phyloP scores from a whole-genome alignment of 2,329 filamentous ascomycete genomes.

The Rosellinia necatrix region DNA sequence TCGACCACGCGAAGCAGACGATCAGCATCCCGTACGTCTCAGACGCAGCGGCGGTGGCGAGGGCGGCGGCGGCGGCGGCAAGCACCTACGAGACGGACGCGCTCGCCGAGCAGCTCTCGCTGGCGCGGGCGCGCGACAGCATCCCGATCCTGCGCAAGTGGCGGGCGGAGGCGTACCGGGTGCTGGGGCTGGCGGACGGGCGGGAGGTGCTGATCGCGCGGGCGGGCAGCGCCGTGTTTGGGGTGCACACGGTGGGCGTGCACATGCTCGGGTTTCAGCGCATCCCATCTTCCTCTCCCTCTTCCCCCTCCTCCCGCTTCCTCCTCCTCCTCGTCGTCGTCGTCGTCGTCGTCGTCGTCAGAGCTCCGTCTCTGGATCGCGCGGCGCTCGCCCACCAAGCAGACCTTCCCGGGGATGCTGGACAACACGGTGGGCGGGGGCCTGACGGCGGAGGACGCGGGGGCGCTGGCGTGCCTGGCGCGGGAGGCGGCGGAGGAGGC shows the following conservation, averaged over 20 bases:
- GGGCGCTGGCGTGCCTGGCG: background rate
- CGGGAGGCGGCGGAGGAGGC: slow-evolving; percentile 8
- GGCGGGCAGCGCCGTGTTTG: slow-evolving; percentile 1
- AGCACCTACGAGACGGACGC: background rate
- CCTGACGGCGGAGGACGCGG: background rate
- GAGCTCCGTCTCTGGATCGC: slow-evolving; percentile 8
- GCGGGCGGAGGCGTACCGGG: background rate
- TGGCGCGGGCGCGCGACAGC: background rate
- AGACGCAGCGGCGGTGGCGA: no score
- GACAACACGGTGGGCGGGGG: slow-evolving; percentile 10
- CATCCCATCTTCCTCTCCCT: no score
- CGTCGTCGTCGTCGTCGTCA: no score
- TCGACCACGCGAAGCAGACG: background rate
- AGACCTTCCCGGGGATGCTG: slow-evolving; percentile 4
- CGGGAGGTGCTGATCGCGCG: slow-evolving; percentile 6
- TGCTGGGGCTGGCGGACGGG: background rate
- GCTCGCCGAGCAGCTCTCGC: background rate
- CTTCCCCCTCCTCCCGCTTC: no score
- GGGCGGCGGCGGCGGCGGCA: background rate
- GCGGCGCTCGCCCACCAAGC: slow-evolving; percentile 4
- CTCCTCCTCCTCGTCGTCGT: no score
- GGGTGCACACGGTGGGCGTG: background rate
- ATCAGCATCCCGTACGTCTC: slow-evolving; percentile 13
- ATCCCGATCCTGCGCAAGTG: slow-evolving; percentile 8
- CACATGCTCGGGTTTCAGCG: background rate